Evolutionary conservation across 1,284 basidiomycete genomes (phyloP).

Genomic region (Cystobasidium pallidum): DNA sequence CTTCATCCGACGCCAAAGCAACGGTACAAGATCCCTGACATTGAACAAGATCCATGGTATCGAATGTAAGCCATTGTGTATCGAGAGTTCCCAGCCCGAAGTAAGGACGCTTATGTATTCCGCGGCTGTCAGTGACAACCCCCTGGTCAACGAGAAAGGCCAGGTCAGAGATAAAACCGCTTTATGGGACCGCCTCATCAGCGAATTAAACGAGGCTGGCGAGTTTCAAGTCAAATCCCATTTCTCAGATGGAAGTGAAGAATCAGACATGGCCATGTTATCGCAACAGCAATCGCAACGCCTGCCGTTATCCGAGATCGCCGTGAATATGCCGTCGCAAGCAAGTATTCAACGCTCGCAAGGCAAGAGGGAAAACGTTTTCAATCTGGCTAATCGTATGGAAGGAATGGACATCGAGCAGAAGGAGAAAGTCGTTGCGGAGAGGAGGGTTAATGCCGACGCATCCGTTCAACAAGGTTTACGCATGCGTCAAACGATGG

Average conservation of each 20-base stretch:
- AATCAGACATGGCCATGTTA: constrained; percentile 5
- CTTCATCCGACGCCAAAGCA: constrained; percentile 72
- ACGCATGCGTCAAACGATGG: constrained; percentile 44
- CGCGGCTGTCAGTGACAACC: constrained; percentile 45
- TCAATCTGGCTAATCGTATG: constrained; percentile 23
- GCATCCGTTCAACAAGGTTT: constrained; percentile 23
- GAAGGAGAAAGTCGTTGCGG: constrained; percentile 21
- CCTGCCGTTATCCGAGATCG: constrained; percentile 1
- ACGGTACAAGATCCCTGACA: constrained; percentile 71
- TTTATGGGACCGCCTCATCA: constrained; percentile 39
- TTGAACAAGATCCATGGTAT: constrained; percentile 78
- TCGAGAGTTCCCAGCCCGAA: background rate
- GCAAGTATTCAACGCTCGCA: constrained; percentile 19
- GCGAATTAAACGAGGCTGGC: constrained; percentile 41
- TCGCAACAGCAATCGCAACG: constrained; percentile 20
- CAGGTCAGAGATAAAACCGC: constrained; percentile 42
- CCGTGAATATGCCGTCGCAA: constrained; percentile 22
- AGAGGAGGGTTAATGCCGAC: constrained; percentile 30
- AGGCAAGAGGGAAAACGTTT: constrained; percentile 12
- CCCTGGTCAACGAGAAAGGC: constrained; percentile 43
- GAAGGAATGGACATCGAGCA: constrained; percentile 19
- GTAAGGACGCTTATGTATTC: background rate
- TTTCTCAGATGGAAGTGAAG: constrained; percentile 17
- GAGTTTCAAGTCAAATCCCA: constrained; percentile 44
- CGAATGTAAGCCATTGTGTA: constrained; percentile 61